Percentiles rank a stretch among this genome's conserved stretches.
These are phyloP conservation scores for Prinsepia uniflora DNA, from an alignment of 306 rosid species.

Conservation along the genomic window DNA sequence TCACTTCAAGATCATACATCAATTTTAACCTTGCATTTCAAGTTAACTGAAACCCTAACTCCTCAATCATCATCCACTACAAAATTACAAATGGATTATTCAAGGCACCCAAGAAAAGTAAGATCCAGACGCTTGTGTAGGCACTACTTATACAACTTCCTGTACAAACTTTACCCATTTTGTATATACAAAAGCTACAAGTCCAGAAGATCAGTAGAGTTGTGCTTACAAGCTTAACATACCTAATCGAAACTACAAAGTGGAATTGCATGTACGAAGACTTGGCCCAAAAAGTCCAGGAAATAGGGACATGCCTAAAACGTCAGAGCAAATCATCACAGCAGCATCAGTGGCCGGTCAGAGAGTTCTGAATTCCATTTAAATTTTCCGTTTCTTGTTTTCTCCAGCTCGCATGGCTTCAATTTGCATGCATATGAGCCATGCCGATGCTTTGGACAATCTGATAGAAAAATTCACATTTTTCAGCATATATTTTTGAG, in stretches of 20 bases:
- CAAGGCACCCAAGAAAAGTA: background rate
- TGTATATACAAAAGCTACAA: slow-evolving; percentile 16
- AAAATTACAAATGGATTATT: background rate
- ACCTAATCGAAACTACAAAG: slow-evolving; percentile 1
- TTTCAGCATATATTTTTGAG: background rate
- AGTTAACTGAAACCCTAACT: background rate
- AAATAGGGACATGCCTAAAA: background rate
- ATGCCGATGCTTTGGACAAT: background rate
- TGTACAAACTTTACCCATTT: slow-evolving; percentile 13
- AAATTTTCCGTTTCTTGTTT: background rate
- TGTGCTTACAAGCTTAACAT: slow-evolving; percentile 7
- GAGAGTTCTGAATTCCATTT: background rate
- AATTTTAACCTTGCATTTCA: background rate
- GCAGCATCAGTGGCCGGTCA: background rate
- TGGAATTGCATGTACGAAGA: slow-evolving; percentile 5
- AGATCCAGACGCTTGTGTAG: background rate
- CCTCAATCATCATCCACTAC: background rate
- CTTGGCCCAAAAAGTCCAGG: background rate
- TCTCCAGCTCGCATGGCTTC: background rate
- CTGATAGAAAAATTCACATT: background rate
- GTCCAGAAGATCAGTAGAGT: background rate
- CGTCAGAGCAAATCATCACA: background rate
- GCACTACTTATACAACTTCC: slow-evolving; percentile 10
- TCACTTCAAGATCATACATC: background rate
- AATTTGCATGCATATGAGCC: slow-evolving; percentile 6